Evolutionary conservation across 1,284 basidiomycete genomes (phyloP), one percentile per base, ranked within the genome.

Genomic region (Ganoderma multipileum): DNA sequence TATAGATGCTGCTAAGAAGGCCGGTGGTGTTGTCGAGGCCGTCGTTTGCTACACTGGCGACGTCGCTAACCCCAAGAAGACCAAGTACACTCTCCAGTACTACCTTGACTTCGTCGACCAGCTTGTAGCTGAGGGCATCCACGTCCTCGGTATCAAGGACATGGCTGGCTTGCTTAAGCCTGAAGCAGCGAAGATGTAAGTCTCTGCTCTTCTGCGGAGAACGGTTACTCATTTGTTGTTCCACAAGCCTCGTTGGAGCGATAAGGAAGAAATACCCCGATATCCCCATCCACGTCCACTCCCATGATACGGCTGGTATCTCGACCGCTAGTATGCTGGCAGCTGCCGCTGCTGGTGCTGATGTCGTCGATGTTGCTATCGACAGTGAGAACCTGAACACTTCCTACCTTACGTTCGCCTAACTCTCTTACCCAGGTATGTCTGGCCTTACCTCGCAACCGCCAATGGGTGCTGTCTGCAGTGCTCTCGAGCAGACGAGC

Each of bases 31-130:
- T 64, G 92, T 93, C 69, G 96, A 99, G 81, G 98, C 95, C 60
- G 97, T 96, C 72, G 96, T 99, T 77, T 99, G 98, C 86, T 99
- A 99, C 87, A 97, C 95, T 74, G 98, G 98, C 74, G 98, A 99
- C 80, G 94, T 98, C 63, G 97, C 96, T 64, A 95, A 91, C 84
- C 93, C 95, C 68, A 96, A 94, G 82, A 96, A 97, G 85, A 96
- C 89, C 75, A 99, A 99, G 85, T 99, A 99, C 85, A 99, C 97
- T 33, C 87, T 99, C 65, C 85, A 98, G 79, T 99, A 99, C 86
- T 99, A 99, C 84, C 89, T 99, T 75, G 91, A 98, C 85, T 96
- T 99, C 79, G 91, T 98, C 71, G 92, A 97, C 75, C 87, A 98
- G 83, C 92, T 99, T 65, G 96, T 99, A 72, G 85, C 89, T 66